Base-by-base conservation (phyloP, 176 grass and related monocot species). In the Neostapfia colusana region DNA sequence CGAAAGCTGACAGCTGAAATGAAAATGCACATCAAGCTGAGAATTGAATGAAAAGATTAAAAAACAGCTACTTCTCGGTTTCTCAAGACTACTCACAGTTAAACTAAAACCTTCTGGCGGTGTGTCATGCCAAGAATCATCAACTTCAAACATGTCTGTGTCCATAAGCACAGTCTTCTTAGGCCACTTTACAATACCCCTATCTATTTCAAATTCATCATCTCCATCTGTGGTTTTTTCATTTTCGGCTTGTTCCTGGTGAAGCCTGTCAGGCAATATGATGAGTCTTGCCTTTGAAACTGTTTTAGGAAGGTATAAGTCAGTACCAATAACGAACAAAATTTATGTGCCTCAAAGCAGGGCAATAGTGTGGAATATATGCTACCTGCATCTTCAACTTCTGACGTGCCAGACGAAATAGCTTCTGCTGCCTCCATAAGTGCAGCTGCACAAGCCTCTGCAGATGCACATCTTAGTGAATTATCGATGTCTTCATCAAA, bases 91-190 rank as follows among this genome's bases (percentile, higher is more conserved):
- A 74, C 83, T 45, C 82, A 97, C 94, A 13, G 81, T 87, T 83
- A 93, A 83, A 83, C 36, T 86, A 77, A 93, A 97, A 77, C 91
- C 91, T 64, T 93, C 91, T 42, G 95, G 91, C 7, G 89, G 86
- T 1, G 73, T 84, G 31, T 97, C 95, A 66, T 97, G 95, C 95
- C 91, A 97, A 34, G 91, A 91, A 72, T 92, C 95, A 53, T 97
- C 91, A 3, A 89, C 91, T 41, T 93, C 89, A 82, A 97, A 92
- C 88, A 89, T 88, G 63, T 97, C 95, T 20, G 95, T 93, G 50
- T 93, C 86, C 21, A 93, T 73, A 76, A 91, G 84, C 59, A 93
- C 79, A 53, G 91, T 62, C 69, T 97, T 97, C 85, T 81, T 80
- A 34, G 91, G 91, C 95, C 95, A 97, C 79, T 93, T 93, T 38